Conservation (phyloP, 352 stramenopile genomes). For the Phytopythium helicoides region DNA sequence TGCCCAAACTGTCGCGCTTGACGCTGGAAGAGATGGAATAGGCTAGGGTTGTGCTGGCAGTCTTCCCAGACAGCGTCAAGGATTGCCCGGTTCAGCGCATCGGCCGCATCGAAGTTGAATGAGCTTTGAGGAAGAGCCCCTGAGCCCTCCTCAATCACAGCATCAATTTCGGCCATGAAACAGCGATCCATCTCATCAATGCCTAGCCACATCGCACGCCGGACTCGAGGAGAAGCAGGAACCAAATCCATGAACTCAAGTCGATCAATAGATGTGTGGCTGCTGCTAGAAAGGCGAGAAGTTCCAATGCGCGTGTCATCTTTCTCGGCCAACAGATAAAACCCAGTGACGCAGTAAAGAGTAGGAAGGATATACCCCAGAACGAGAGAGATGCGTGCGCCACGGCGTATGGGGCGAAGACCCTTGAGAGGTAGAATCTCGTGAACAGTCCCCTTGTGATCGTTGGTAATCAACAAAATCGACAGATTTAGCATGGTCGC, state of each 20-base stretch:
- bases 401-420: slow-evolving; percentile 47
- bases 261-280: neutral
- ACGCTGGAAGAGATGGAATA: slow-evolving; percentile 81
- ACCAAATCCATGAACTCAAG: slow-evolving; percentile 10
- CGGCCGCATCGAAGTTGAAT: slow-evolving; percentile 63
- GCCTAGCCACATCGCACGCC: slow-evolving; percentile 59
- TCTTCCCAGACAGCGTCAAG: slow-evolving; percentile 84
- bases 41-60: slow-evolving; percentile 79
- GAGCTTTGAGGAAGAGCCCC: slow-evolving; percentile 13
- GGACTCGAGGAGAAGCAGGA: slow-evolving; percentile 9
- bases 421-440: slow-evolving; percentile 52
- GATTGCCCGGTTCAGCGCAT: slow-evolving; percentile 71
- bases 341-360: slow-evolving; percentile 60
- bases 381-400: slow-evolving; percentile 48
- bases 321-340: slow-evolving; percentile 56
- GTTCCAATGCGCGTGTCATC: neutral
- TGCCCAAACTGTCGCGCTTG: slow-evolving; percentile 80
- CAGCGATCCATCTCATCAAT: slow-evolving; percentile 74
- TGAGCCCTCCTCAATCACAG: slow-evolving; percentile 22
- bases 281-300: neutral
- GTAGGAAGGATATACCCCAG: slow-evolving; percentile 78
- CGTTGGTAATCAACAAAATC: slow-evolving; percentile 77
- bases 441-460: slow-evolving; percentile 68
- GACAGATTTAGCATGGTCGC: slow-evolving; percentile 74
- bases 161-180: slow-evolving; percentile 62